Conservation (phyloP, 768 basidiomycete species). For the Kwoniella bestiolae region DNA sequence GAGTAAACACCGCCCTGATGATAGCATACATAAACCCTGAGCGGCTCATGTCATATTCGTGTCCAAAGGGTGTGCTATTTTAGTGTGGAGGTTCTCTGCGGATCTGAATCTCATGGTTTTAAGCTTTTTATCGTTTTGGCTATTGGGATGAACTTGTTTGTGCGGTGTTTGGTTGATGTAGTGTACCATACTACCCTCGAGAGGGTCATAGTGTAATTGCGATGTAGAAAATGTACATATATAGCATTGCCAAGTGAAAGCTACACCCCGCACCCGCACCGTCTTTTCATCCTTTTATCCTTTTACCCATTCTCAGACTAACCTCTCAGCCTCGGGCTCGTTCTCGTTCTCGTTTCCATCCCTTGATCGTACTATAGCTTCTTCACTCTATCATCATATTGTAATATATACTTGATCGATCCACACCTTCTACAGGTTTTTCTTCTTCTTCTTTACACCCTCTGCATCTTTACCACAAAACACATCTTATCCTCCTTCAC, state of each 20-base stretch:
- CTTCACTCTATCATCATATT: too few species aligned
- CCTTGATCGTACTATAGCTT: too few species aligned
- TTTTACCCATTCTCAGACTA: background rate
- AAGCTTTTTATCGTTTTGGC: background rate
- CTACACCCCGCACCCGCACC: too few species aligned
- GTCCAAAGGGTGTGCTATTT: background rate
- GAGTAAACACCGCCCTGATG: slow-evolving; percentile 8
- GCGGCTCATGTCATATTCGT: slow-evolving; percentile 10
- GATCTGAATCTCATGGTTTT: too few species aligned
- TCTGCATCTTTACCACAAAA: too few species aligned
- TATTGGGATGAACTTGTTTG: background rate
- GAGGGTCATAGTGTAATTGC: background rate
- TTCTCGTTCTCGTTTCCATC: too few species aligned
- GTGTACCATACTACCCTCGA: too few species aligned
- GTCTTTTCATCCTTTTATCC: background rate
- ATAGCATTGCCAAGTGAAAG: background rate
- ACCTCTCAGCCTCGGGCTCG: background rate
- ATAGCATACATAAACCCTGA: background rate
- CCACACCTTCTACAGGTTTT: background rate
- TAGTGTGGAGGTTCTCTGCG: slow-evolving; percentile 1
- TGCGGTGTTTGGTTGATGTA: too few species aligned
- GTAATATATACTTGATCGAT: too few species aligned
- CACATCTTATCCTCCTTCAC: too few species aligned
- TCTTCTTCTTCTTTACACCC: background rate
- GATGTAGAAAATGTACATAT: background rate